Base-by-base conservation (phyloP, 148 eudicot genomes). In the Rhododendron mucronatum region DNA sequence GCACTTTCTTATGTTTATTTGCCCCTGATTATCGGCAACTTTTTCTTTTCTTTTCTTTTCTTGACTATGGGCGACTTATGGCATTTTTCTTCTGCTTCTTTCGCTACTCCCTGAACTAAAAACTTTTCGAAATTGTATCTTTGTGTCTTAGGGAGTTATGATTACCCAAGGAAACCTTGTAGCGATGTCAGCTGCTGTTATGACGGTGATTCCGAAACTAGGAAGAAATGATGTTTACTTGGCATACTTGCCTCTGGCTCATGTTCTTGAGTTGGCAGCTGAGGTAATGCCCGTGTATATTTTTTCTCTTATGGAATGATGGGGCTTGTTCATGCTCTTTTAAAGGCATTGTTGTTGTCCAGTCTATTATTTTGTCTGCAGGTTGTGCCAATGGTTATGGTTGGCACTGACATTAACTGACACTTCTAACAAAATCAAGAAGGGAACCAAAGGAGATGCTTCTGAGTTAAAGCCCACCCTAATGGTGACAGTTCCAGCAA, bases 401-500 rank as follows among this genome's bases (percentile, higher is more conserved):
- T 44, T 90, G 71, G 88, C 99, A 23, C 80, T 95, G 90, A 95
- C 99, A 39, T 88, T 96, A 85, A 95, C 99, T 20, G 99, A 96
- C 89, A 93, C 98, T 65, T 95, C 98, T 13, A 96, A 93, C 91
- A 96, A 96, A 90, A 91, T 96, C 74, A 95, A 92, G 90, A 96
- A 96, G 89, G 99, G 99, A 91, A 94, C 99, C 78, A 92, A 91
- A 88, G 99, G 98, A 85, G 99, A 96, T 89, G 97, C 91, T 88
- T 90, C 96, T 8, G 92, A 84, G 63, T 88, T 96, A 86, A 92
- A 91, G 87, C 99, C 99, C 86, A 95, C 99, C 33, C 90, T 96
- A 80, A 95, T 96, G 99, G 93, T 96, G 83, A 92, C 96, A 80
- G 98, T 96, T 91, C 99, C 99, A 86, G 98, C 99, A 85, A 96